A percentile compares a stretch with the other conserved stretches of the same genome.
phyloP scores from a whole-genome alignment of 2,329 filamentous ascomycete genomes.

The Remersonia thermophila region DNA sequence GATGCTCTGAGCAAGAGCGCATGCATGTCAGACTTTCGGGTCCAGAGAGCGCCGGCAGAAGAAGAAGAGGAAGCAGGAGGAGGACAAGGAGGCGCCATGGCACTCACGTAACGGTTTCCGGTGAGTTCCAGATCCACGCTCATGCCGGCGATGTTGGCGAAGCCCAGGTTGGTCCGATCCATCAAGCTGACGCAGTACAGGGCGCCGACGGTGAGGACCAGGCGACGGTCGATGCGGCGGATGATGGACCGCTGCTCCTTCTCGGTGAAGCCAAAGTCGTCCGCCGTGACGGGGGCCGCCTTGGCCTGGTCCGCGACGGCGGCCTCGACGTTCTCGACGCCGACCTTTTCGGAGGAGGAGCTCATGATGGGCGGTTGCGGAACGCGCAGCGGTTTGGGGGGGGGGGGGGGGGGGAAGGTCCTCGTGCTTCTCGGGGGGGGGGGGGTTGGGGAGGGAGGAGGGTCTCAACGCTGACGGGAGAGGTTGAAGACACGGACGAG shows the following conservation, averaged over 20 bases:
- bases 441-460: neutral
- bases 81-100: neutral
- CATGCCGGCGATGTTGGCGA: constrained; percentile 60
- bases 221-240: constrained; percentile 52
- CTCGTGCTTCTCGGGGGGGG: neutral
- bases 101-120: constrained; percentile 33
- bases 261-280: constrained; percentile 38
- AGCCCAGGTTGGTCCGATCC: constrained; percentile 67
- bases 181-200: constrained; percentile 68
- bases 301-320: constrained; percentile 8
- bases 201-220: constrained; percentile 48
- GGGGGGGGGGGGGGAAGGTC: neutral
- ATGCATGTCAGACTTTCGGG: too few relatives aligned
- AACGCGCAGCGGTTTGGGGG: neutral
- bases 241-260: constrained; percentile 57
- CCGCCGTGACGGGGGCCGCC: constrained; percentile 3
- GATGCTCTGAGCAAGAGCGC: constrained; percentile 34
- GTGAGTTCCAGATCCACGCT: constrained; percentile 32
- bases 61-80: neutral
- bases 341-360: constrained; percentile 4
- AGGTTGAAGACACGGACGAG: neutral
- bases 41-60: neutral
- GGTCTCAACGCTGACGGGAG: too few relatives aligned
- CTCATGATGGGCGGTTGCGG: constrained; percentile 2
- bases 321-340: constrained; percentile 7